Evolutionary conservation across 441 rosid genomes (phyloP).

Genomic region (Euphorbia schlechtendalii): DNA sequence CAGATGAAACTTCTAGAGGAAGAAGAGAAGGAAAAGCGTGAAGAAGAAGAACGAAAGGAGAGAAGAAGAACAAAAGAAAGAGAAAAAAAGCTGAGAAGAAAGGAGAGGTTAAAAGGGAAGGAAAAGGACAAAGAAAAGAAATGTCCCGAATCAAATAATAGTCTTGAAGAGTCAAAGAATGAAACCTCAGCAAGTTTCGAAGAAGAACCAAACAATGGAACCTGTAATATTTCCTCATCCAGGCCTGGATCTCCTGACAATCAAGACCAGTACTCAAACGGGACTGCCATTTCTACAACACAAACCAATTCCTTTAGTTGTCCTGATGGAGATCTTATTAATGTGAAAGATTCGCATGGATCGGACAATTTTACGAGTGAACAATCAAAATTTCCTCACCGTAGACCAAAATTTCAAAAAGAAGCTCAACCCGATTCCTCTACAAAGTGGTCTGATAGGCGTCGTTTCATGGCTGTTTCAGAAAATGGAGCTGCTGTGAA

Average conservation of each 20-base stretch:
- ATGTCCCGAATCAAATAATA: conserved; percentile 30
- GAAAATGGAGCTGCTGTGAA: conserved; percentile 41
- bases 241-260: conserved; percentile 49
- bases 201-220: conserved; percentile 41
- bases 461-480: conserved; percentile 39
- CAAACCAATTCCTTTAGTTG: conserved; percentile 39
- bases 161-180: conserved; percentile 36
- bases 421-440: conserved; percentile 48
- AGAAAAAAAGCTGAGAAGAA: conserved; percentile 77
- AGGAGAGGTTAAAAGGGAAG: conserved; percentile 78
- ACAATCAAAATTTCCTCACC: conserved; percentile 45
- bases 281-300: conserved; percentile 20
- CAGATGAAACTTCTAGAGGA: conserved; percentile 92
- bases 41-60: conserved; percentile 89
- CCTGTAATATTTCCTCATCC: conserved; percentile 39
- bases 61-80: conserved; percentile 75
- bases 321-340: conserved; percentile 44
- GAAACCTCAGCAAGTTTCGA: conserved; percentile 37
- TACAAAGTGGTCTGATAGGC: conserved; percentile 56
- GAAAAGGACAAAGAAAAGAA: conserved; percentile 61
- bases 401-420: conserved; percentile 48
- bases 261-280: conserved; percentile 33
- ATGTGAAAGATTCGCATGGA: conserved; percentile 50
- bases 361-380: conserved; percentile 39
- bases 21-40: conserved; percentile 95